Evolutionary conservation across 2,329 filamentous ascomycete genomes (phyloP).

Genomic region (Sporothrix humicola): DNA sequence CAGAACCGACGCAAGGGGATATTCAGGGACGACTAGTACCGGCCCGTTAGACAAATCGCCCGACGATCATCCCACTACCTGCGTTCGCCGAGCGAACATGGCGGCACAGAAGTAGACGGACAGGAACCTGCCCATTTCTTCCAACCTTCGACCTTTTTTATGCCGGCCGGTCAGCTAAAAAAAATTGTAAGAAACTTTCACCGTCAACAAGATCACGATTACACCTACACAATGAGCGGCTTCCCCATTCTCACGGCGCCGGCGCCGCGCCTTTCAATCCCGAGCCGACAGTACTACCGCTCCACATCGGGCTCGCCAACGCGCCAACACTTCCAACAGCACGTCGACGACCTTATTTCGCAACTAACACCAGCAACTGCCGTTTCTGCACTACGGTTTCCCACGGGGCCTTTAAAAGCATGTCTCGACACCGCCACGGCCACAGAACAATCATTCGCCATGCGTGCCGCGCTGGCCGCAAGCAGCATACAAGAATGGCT

Average conservation of each 20-base stretch:
- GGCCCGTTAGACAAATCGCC: not conserved
- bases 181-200: not conserved
- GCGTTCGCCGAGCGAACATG: not conserved
- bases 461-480: conserved; percentile 71
- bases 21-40: not conserved
- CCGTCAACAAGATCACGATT: not conserved
- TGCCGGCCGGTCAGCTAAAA: not conserved
- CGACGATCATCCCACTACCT: not conserved
- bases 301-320: conserved; percentile 53
- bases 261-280: conserved; percentile 47
- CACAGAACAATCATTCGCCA: conserved; percentile 72
- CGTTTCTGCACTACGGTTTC: conserved; percentile 63
- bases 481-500: conserved; percentile 76
- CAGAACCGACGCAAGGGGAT: conserved; percentile 1
- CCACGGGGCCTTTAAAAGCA: conserved; percentile 57
- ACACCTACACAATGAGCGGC: conserved; percentile 46
- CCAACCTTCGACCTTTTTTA: not conserved
- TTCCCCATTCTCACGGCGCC: conserved; percentile 45
- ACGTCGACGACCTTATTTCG: conserved; percentile 63
- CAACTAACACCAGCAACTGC: conserved; percentile 66
- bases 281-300: conserved; percentile 49
- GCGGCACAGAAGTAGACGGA: conserved; percentile 12
- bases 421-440: conserved; percentile 68
- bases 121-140: conserved; percentile 1
- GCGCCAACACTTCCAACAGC: conserved; percentile 47